Base-by-base conservation (phyloP, 2,329 filamentous ascomycete species). In the Dactylellina drechsleri region DNA sequence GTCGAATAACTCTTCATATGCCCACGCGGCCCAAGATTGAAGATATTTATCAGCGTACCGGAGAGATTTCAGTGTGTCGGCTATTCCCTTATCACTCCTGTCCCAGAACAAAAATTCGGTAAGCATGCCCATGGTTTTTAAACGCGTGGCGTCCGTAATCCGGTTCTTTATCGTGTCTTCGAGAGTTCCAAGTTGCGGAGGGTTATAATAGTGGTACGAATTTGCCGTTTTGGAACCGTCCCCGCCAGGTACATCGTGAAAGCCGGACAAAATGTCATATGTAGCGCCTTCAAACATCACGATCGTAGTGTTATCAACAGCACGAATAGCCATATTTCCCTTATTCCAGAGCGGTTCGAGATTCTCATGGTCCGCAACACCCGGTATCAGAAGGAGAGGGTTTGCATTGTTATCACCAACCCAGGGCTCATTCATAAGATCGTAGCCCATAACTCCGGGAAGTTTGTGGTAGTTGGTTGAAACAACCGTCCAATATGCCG, bases 381-480 rank as follows among this genome's bases (percentile, higher is more conserved):
- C 72, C 15, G 72, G 72, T 13, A 76, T 71, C 41, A 76, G 26
- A 15, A 76, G 72, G 3, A 71, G 54, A 15, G 72, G 72, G 20
- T 76, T 76, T 12, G 66, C 72, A 31, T 62, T 26, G 28, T 76
- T 66, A 41, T 76, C 72, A 15, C 72, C 72, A 6, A 76, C 66
- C 72, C 72, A 76, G 13, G 72, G 72, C 40, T 76, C 72, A 62
- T 76, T 76, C 72, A 76, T 76, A 12, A 76, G 60, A 54, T 76
- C 72, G 43, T 76, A 76, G 0, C 72, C 72, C 72, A 76, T 71
- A 13, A 76, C 72, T 4, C 72, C 72, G 1, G 72, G 66, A 16
- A 71, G 45, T 8, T 36, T 12, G 18, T 56, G 45, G 23, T 71
- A 70, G 23, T 62, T 60, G 12, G 45, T 36, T 12, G 72, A 65